A percentile compares a stretch with the other conserved stretches of the same genome.
Conservation (phyloP, 2,329 filamentous ascomycete species). For the Cladosporium sp. region DNA sequence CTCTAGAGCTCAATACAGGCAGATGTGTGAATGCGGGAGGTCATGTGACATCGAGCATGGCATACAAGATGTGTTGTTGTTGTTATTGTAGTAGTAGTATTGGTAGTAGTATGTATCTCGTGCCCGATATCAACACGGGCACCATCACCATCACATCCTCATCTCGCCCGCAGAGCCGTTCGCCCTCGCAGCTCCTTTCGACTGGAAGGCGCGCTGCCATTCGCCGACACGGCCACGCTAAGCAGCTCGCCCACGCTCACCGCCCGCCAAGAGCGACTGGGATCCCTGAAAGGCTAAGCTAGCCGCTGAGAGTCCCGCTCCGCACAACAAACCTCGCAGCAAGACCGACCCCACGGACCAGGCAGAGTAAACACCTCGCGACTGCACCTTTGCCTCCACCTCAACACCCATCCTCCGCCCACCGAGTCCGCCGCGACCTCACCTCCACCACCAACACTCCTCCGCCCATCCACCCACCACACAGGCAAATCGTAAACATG, state of each 20-base stretch:
- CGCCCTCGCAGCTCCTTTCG: not conserved
- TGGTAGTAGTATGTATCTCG: not conserved
- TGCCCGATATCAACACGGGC: not conserved
- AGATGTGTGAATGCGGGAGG: not conserved
- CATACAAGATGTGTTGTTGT: not conserved
- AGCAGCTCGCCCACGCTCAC: not conserved
- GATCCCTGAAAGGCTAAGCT: constrained; percentile 10
- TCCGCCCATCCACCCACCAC: constrained; percentile 23
- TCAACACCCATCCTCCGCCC: constrained; percentile 25
- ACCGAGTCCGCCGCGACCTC: constrained; percentile 20
- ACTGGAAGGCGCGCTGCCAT: not conserved
- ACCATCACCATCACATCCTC: not conserved
- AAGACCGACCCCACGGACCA: constrained; percentile 12
- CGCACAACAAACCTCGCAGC: constrained; percentile 13
- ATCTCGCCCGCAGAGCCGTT: not conserved
- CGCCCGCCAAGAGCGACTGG: constrained; percentile 14
- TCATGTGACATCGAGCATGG: not conserved
- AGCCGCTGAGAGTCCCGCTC: constrained; percentile 13
- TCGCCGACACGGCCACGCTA: not conserved
- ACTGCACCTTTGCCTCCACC: constrained; percentile 19
- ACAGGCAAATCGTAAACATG: constrained; percentile 62
- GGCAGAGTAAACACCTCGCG: constrained; percentile 21
- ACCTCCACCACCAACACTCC: constrained; percentile 18
- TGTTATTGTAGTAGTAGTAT: not conserved
- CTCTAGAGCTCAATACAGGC: not conserved